These are phyloP conservation scores for Phaeosphaeriaceae sp. DNA, from an alignment of 2,329 filamentous ascomycete species.

Conservation along the genomic window DNA sequence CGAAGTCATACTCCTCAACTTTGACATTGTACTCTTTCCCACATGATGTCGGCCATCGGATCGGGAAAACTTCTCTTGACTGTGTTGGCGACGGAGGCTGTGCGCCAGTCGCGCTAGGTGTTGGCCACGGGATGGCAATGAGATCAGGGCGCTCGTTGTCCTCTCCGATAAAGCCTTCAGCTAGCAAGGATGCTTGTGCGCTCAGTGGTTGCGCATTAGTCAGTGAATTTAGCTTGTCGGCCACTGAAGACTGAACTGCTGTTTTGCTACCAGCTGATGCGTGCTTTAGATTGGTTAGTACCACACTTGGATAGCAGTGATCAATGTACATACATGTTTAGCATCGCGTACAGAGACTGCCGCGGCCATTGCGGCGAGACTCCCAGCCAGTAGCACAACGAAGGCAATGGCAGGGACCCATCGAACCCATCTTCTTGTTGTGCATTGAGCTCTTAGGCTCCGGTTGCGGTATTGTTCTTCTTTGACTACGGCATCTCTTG, in stretches of 20 bases:
- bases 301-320: neutral
- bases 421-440: constrained; percentile 29
- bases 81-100: constrained; percentile 17
- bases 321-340: constrained; percentile 22
- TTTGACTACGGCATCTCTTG: constrained; percentile 26
- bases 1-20: constrained; percentile 39
- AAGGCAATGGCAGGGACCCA: constrained; percentile 25
- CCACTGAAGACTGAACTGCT: constrained; percentile 20
- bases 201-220: constrained; percentile 4
- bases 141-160: constrained; percentile 16
- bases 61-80: constrained; percentile 36
- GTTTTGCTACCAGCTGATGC: constrained; percentile 1
- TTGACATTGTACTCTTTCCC: constrained; percentile 43
- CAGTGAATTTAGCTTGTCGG: constrained; percentile 1
- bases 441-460: constrained; percentile 27
- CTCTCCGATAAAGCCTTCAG: constrained; percentile 22
- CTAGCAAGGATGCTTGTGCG: constrained; percentile 11
- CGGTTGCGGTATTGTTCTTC: constrained; percentile 29
- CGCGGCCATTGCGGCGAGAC: constrained; percentile 29
- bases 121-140: constrained; percentile 22
- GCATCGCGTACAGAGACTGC: constrained; percentile 22
- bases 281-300: constrained; percentile 4
- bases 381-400: constrained; percentile 30
- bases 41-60: constrained; percentile 45
- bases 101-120: constrained; percentile 17